Conservation (phyloP, 2,329 filamentous ascomycete genomes). For the Neoarthrinium moseri region DNA sequence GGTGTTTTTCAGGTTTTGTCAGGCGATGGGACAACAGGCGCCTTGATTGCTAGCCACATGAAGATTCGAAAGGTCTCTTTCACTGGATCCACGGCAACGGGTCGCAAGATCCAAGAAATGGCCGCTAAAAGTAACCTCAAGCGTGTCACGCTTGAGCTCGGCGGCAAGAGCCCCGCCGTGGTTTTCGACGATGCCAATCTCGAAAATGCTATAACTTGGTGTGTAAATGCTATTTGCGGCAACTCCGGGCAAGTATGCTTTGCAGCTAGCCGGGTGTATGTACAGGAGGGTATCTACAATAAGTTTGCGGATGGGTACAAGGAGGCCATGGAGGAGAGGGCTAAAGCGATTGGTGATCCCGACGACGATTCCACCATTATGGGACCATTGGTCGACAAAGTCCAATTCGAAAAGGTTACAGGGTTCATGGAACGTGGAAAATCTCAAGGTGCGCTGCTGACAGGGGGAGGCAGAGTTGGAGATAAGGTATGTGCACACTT, state of each 20-base stretch:
- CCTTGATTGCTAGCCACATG: constrained; percentile 24
- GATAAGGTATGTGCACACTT: no score
- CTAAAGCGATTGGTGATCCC: constrained; percentile 60
- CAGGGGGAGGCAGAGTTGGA: neutral
- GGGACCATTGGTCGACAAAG: constrained; percentile 53
- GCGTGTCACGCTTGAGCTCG: constrained; percentile 72
- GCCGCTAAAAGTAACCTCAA: constrained; percentile 64
- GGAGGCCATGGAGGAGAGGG: constrained; percentile 54
- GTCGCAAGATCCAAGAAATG: constrained; percentile 61
- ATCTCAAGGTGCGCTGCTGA: neutral
- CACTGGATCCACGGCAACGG: constrained; percentile 68
- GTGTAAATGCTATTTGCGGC: constrained; percentile 53
- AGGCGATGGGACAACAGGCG: constrained; percentile 35
- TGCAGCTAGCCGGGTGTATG: constrained; percentile 70
- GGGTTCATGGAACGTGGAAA: constrained; percentile 6
- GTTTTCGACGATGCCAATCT: constrained; percentile 65
- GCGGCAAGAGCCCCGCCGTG: constrained; percentile 66
- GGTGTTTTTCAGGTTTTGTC: constrained; percentile 38
- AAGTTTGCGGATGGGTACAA: constrained; percentile 60
- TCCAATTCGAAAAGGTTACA: constrained; percentile 43
- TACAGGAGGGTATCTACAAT: constrained; percentile 58
- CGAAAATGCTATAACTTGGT: constrained; percentile 51
- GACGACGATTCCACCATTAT: constrained; percentile 57
- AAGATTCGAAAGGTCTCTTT: constrained; percentile 64
- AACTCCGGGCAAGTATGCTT: constrained; percentile 76